These are phyloP conservation scores for Candida labiduridarum DNA, from an alignment of 1,139 yeast genomes.

Conservation along the genomic window DNA sequence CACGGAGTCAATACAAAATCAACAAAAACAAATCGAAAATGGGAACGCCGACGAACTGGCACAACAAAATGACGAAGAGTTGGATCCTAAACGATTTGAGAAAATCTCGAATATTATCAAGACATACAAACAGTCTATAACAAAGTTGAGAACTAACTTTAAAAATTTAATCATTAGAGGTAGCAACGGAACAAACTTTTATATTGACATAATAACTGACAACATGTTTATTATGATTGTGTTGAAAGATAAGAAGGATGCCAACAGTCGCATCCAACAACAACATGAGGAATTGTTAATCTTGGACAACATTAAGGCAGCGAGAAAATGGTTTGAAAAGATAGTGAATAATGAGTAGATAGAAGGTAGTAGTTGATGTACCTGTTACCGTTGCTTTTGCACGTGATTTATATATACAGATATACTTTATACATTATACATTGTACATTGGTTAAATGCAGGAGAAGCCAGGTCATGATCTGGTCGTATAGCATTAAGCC, in stretches of 20 bases:
- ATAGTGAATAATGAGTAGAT: conserved; percentile 37
- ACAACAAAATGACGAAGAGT: conserved; percentile 22
- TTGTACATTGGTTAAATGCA: too few species aligned
- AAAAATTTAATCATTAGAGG: conserved; percentile 78
- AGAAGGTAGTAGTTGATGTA: background rate
- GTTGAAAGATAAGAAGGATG: conserved; percentile 38
- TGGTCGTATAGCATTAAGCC: too few species aligned
- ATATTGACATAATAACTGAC: conserved; percentile 67
- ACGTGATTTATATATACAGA: too few species aligned
- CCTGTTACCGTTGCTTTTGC: too few species aligned
- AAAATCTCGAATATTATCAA: conserved; percentile 92
- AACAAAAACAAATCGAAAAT: conserved; percentile 17
- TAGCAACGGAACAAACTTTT: conserved; percentile 65
- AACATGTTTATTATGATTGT: conserved; percentile 80
- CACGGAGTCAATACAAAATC: conserved; percentile 48
- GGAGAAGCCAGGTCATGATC: too few species aligned
- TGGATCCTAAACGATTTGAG: conserved; percentile 92
- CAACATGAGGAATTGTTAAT: conserved; percentile 64
- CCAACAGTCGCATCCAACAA: conserved; percentile 25
- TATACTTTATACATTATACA: too few species aligned
- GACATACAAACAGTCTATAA: conserved; percentile 90
- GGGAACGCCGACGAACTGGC: conserved; percentile 11
- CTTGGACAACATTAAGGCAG: conserved; percentile 67
- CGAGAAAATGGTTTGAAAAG: conserved; percentile 66
- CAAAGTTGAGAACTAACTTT: conserved; percentile 84